Evolutionary conservation across 208 protist genomes (phyloP).

Genomic region (Crithidia expoeki): DNA sequence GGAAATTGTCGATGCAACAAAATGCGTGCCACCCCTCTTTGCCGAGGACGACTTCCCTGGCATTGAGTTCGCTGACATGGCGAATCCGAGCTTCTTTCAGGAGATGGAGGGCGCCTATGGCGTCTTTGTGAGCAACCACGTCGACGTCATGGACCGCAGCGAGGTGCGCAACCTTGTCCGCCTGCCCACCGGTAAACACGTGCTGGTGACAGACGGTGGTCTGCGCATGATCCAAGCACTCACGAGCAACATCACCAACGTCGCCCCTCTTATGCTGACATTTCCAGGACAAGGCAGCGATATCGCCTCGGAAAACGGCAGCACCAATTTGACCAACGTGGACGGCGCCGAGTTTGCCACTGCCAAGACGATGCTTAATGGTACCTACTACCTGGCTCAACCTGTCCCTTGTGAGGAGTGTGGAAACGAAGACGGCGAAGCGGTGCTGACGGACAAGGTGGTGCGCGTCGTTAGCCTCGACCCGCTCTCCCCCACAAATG

Average conservation of each 20-base stretch:
- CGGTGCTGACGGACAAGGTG: conserved; percentile 67
- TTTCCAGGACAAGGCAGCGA: conserved; percentile 8
- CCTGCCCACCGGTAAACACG: conserved; percentile 74
- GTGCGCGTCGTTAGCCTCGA: conserved; percentile 65
- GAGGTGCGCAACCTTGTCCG: conserved; percentile 88
- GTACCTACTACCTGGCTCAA: conserved; percentile 64
- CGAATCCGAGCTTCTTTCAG: conserved; percentile 46
- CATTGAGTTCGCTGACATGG: conserved; percentile 78
- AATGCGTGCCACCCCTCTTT: conserved; percentile 77
- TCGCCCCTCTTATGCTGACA: conserved; percentile 30
- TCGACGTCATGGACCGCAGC: conserved; percentile 83
- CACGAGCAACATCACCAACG: conserved; percentile 45
- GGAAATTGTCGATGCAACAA: conserved; percentile 73
- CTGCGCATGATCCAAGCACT: conserved; percentile 78
- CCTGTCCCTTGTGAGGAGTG: conserved; percentile 63
- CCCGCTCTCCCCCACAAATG: conserved; percentile 47
- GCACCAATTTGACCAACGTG: conserved; percentile 15
- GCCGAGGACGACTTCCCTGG: conserved; percentile 84
- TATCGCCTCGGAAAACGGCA: too few species aligned
- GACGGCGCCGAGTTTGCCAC: conserved; percentile 49
- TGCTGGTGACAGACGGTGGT: conserved; percentile 86
- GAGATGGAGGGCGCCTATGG: conserved; percentile 78
- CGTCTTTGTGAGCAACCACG: conserved; percentile 85
- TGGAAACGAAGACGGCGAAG: conserved; percentile 25
- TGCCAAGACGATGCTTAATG: conserved; percentile 52